A percentile compares a stretch with the other conserved stretches of the same genome.
Conservation (phyloP, 2,329 filamentous ascomycete genomes). For the Tolypocladium paradoxum region DNA sequence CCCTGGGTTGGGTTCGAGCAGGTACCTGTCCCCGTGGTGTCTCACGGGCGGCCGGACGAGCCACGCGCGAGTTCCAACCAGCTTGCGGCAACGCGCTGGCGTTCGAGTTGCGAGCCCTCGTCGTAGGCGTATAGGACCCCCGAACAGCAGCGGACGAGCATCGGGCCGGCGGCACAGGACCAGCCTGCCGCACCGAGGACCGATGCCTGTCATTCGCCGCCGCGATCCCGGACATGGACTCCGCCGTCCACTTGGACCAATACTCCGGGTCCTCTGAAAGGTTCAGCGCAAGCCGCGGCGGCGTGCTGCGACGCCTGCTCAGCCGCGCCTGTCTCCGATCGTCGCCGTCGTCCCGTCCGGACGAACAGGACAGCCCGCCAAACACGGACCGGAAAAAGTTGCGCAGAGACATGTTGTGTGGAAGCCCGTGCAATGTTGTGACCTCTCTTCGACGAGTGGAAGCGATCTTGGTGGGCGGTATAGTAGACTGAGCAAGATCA, state of each 20-base stretch:
- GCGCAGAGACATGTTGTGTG: not conserved
- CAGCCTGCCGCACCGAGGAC: too few species aligned
- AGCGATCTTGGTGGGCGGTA: not conserved
- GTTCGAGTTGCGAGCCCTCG: not conserved
- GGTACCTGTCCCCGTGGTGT: not conserved
- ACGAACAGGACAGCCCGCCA: not conserved
- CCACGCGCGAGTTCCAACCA: not conserved
- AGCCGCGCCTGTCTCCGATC: not conserved
- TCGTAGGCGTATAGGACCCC: not conserved
- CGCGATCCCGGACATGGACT: not conserved
- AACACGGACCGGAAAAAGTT: not conserved
- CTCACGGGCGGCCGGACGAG: not conserved
- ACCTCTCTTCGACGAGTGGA: not conserved
- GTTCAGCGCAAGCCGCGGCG: not conserved
- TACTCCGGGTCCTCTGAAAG: not conserved
- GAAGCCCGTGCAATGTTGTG: not conserved
- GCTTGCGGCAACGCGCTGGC: not conserved
- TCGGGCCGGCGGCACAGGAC: not conserved
- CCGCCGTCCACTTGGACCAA: not conserved
- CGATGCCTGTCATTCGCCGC: too few species aligned
- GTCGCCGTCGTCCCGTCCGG: not conserved
- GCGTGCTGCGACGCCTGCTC: not conserved
- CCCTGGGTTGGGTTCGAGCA: not conserved
- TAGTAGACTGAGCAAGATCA: not conserved
- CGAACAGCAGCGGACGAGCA: not conserved